Evolutionary conservation across 164 flowering plant species (phyloP).

Genomic region (Umbellularia californica): DNA sequence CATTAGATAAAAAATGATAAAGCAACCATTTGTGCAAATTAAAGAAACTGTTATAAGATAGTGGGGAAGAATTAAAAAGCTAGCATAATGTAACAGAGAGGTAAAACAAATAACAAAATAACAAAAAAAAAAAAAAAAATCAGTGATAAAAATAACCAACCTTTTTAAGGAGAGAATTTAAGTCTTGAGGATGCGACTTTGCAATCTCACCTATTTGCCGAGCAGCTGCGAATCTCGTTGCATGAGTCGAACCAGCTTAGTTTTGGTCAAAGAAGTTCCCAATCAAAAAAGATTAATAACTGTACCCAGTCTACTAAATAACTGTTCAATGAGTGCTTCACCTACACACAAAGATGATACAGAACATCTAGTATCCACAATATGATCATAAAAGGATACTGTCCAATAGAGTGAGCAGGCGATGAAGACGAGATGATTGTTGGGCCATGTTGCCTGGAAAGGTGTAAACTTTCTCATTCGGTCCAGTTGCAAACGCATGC

Average conservation of each 20-base stretch:
- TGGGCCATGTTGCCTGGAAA: constrained; percentile 57
- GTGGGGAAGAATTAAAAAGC: too few species aligned
- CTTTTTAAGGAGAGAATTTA: constrained; percentile 70
- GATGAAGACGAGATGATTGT: constrained; percentile 88
- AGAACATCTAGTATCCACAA: background rate
- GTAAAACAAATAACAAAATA: too few species aligned
- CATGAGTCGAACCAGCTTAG: constrained; percentile 89
- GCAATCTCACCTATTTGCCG: constrained; percentile 97
- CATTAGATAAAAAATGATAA: too few species aligned
- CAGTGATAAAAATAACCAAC: constrained; percentile 21
- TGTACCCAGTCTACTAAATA: background rate
- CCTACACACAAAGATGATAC: background rate
- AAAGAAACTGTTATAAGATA: too few species aligned
- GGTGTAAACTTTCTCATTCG: constrained; percentile 24
- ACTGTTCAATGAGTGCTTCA: background rate
- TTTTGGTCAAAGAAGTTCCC: constrained; percentile 28
- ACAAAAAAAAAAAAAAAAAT: background rate
- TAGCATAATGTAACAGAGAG: background rate
- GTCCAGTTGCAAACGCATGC: constrained; percentile 11
- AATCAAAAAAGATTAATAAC: background rate
- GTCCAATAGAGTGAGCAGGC: constrained; percentile 81
- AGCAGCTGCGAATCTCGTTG: constrained; percentile 89
- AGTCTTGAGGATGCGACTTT: constrained; percentile 83
- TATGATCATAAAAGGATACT: constrained; percentile 51
- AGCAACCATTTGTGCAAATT: too few species aligned